Conservation (phyloP, 805 yeast species). For the Saccharomyces kudriavzevii region DNA sequence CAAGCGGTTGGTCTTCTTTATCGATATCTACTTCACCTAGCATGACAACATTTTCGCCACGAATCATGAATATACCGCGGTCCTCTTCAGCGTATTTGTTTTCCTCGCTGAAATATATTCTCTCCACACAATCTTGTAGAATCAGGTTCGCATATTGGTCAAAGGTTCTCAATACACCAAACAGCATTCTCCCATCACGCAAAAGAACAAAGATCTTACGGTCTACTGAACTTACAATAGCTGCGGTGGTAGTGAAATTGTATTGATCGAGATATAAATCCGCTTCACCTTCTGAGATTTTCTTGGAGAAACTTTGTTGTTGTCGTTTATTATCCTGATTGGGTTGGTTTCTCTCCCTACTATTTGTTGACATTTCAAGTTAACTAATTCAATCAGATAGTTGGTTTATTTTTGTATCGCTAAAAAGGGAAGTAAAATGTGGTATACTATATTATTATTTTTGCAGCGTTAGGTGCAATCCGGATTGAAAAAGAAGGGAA, state of each 20-base stretch:
- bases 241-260: constrained; percentile 83
- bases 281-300: constrained; percentile 35
- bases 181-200: constrained; percentile 81
- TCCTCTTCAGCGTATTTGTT: constrained; percentile 63
- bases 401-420: neutral
- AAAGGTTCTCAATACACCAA: constrained; percentile 87
- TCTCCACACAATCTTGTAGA: constrained; percentile 81
- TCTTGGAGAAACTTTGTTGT: constrained; percentile 14
- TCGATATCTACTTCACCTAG: constrained; percentile 90
- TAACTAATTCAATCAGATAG: neutral
- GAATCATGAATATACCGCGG: constrained; percentile 75
- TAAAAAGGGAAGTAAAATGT: neutral
- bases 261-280: constrained; percentile 70
- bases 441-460: neutral
- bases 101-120: constrained; percentile 56
- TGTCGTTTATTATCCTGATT: neutral
- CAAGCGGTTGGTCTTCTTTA: constrained; percentile 64
- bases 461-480: neutral
- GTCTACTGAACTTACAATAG: constrained; percentile 81
- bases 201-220: constrained; percentile 73
- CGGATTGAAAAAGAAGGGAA: neutral
- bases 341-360: neutral
- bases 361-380: neutral
- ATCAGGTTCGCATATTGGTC: constrained; percentile 93
- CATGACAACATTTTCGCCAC: constrained; percentile 94